Percentiles rank a stretch among this genome's conserved stretches.
Conservation (phyloP, 495 filamentous ascomycete genomes). For the Letharia columbiana region DNA sequence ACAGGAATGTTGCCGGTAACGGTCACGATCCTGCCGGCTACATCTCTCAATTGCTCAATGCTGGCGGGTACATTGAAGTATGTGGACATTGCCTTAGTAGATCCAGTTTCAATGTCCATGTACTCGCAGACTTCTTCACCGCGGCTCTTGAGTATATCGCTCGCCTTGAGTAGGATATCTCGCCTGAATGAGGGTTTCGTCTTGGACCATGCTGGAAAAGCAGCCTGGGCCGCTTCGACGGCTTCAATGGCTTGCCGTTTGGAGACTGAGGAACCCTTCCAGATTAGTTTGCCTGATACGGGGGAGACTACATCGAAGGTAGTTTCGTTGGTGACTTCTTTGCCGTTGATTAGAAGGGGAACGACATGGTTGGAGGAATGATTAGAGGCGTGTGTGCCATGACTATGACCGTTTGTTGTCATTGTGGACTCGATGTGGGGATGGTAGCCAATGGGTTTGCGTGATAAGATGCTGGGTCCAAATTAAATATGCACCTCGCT, state of each 20-base stretch:
- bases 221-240: slow-evolving; percentile 54
- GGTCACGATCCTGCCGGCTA: slow-evolving; percentile 55
- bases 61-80: slow-evolving; percentile 55
- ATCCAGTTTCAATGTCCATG: slow-evolving; percentile 63
- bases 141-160: slow-evolving; percentile 56
- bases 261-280: slow-evolving; percentile 53
- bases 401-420: slow-evolving; percentile 9
- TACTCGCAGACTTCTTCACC: slow-evolving; percentile 54
- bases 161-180: slow-evolving; percentile 62
- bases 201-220: slow-evolving; percentile 63
- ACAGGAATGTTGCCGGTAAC: slow-evolving; percentile 56
- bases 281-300: slow-evolving; percentile 49
- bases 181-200: slow-evolving; percentile 53
- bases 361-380: slow-evolving; percentile 27
- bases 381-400: slow-evolving; percentile 10
- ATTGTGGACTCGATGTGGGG: slow-evolving; percentile 2
- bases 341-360: slow-evolving; percentile 67
- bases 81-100: slow-evolving; percentile 41
- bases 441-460: neutral
- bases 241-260: slow-evolving; percentile 54
- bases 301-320: slow-evolving; percentile 64
- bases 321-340: slow-evolving; percentile 49
- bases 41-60: slow-evolving; percentile 56
- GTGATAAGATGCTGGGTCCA: neutral
- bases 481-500: neutral